phyloP scores from a whole-genome alignment of 2,329 filamentous ascomycete species.

The Fusarium musae region DNA sequence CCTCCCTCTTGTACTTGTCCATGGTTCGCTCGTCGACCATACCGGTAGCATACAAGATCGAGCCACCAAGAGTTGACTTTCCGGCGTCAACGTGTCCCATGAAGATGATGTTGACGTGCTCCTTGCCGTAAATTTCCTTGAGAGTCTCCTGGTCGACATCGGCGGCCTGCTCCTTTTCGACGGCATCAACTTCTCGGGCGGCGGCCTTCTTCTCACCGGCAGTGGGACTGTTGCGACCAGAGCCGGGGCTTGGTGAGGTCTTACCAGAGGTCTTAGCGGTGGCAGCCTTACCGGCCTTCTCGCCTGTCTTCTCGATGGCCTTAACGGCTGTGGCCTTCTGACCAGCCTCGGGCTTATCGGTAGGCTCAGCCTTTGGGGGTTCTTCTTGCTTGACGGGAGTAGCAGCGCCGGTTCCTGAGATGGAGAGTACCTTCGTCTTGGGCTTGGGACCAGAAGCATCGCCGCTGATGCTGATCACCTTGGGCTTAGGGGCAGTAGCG shows the following conservation, averaged over 20 bases:
- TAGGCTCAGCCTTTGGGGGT: slow-evolving; percentile 61
- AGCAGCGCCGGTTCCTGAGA: slow-evolving; percentile 49
- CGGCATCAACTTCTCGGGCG: slow-evolving; percentile 79
- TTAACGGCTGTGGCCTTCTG: slow-evolving; percentile 88
- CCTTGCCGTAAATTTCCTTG: slow-evolving; percentile 96
- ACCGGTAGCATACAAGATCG: slow-evolving; percentile 90
- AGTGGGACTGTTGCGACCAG: slow-evolving; percentile 85
- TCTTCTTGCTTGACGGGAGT: slow-evolving; percentile 54
- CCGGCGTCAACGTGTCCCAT: slow-evolving; percentile 98
- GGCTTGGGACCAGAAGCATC: slow-evolving; percentile 65
- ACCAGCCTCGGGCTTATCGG: slow-evolving; percentile 71
- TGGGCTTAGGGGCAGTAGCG: slow-evolving; percentile 64
- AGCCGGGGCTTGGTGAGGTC: slow-evolving; percentile 83
- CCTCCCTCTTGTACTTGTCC: slow-evolving; percentile 97
- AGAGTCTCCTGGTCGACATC: slow-evolving; percentile 79
- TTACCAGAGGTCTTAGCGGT: slow-evolving; percentile 69
- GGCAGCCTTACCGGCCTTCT: slow-evolving; percentile 60
- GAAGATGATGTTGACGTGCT: slow-evolving; percentile 93
- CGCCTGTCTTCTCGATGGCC: slow-evolving; percentile 90
- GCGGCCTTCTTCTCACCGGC: slow-evolving; percentile 63
- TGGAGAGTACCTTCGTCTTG: slow-evolving; percentile 60
- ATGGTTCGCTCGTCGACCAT: slow-evolving; percentile 99
- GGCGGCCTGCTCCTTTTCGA: slow-evolving; percentile 83
- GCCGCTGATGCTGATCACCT: slow-evolving; percentile 76
- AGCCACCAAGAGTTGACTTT: slow-evolving; percentile 95